Conservation (phyloP, 257 asterid genomes). For the Solanum pinnatisectum region DNA sequence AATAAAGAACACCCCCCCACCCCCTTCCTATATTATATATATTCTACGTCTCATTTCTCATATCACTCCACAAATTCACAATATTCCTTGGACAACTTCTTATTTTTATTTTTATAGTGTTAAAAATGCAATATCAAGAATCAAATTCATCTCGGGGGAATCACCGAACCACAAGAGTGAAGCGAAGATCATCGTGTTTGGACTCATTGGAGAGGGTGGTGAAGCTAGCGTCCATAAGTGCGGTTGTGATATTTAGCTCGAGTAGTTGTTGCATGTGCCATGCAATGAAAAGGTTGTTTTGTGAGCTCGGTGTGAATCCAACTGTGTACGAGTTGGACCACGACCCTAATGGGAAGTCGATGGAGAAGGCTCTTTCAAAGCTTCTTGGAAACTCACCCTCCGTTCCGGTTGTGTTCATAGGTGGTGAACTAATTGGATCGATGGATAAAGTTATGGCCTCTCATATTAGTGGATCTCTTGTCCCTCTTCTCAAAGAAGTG, state of each 20-base stretch:
- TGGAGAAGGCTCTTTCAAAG: constrained; percentile 27
- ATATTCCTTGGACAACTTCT: neutral
- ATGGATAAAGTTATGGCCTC: constrained; percentile 45
- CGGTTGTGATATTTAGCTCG: constrained; percentile 35
- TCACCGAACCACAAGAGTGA: neutral
- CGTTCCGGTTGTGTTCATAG: constrained; percentile 34
- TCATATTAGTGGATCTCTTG: constrained; percentile 34
- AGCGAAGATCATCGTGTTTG: neutral
- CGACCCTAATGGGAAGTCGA: constrained; percentile 26
- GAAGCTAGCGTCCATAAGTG: constrained; percentile 29
- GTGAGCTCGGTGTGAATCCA: constrained; percentile 33
- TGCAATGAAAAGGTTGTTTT: constrained; percentile 35
- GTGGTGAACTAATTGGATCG: constrained; percentile 33
- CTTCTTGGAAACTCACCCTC: constrained; percentile 22
- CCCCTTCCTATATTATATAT: neutral
- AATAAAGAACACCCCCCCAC: neutral
- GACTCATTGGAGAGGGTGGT: constrained; percentile 31
- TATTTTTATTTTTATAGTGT: neutral
- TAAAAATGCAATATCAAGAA: constrained; percentile 18
- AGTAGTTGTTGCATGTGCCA: constrained; percentile 45
- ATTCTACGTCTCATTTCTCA: neutral
- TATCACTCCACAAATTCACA: neutral
- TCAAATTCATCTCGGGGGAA: neutral
- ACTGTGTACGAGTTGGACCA: constrained; percentile 30
- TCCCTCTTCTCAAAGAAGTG: constrained; percentile 34